Evolutionary conservation across 768 basidiomycete species (phyloP).

Genomic region (Galerina marginata): DNA sequence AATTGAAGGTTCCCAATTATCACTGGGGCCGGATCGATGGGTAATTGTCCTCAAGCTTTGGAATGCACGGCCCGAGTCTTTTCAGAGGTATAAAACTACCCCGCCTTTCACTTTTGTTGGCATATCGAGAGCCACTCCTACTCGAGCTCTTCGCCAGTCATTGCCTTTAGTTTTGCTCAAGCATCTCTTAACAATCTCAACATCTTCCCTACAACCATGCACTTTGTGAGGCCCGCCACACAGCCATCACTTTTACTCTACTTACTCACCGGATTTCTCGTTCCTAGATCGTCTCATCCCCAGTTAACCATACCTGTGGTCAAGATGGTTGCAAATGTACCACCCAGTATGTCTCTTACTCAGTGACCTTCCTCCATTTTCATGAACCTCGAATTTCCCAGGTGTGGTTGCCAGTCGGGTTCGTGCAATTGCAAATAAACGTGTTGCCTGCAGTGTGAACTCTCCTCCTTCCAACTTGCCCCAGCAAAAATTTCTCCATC

Average conservation of each 20-base stretch:
- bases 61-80: neutral
- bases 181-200: neutral
- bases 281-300: slow-evolving; percentile 18
- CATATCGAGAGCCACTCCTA: no score
- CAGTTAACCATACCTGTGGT: slow-evolving; percentile 36
- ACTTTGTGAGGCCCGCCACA: slow-evolving; percentile 16
- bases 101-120: neutral
- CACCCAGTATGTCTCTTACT: slow-evolving; percentile 19
- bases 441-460: no score
- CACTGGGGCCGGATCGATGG: no score
- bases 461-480: no score
- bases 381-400: neutral
- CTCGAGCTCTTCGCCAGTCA: neutral
- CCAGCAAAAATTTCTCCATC: no score
- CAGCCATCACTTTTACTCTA: neutral
- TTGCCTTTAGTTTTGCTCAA: neutral
- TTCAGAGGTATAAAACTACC: neutral
- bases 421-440: slow-evolving; percentile 14
- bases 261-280: no score
- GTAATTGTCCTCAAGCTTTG: no score
- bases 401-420: slow-evolving; percentile 12
- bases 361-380: neutral
- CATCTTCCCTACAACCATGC: slow-evolving; percentile 3
- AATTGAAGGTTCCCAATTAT: no score
- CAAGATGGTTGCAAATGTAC: slow-evolving; percentile 30